Evolutionary conservation across 176 grass and related monocot species (phyloP).

Genomic region (Raddia distichophylla): DNA sequence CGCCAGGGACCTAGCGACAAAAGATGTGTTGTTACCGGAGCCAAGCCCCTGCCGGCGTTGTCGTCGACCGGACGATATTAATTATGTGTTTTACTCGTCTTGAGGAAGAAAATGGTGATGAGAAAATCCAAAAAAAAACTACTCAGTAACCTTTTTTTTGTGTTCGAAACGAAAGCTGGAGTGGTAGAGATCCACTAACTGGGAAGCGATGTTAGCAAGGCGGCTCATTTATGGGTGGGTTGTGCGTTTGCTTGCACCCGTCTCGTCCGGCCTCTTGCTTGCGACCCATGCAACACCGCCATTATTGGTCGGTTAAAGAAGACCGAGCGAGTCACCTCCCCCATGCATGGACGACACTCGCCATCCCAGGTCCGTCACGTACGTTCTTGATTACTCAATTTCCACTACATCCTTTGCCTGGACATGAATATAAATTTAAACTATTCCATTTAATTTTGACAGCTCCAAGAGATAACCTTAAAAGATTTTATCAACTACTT

Average conservation of each 20-base stretch:
- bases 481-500: no score
- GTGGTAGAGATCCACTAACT: background rate
- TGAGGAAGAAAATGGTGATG: background rate
- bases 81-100: conserved; percentile 34
- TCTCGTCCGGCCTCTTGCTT: conserved; percentile 4
- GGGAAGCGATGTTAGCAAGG: background rate
- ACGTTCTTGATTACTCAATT: background rate
- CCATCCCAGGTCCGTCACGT: background rate
- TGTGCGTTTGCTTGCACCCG: background rate
- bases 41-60: conserved; percentile 52
- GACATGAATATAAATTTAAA: no score
- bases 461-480: no score
- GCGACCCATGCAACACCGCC: conserved; percentile 40
- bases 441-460: no score
- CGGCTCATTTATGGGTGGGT: background rate
- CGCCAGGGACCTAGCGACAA: conserved; percentile 35
- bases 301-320: conserved; percentile 32
- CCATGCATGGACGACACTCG: conserved; percentile 12
- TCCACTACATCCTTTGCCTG: background rate
- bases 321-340: background rate
- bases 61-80: conserved; percentile 43
- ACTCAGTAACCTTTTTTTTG: background rate
- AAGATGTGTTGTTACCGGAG: conserved; percentile 37
- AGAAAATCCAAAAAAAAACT: background rate
- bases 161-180: background rate